Evolutionary conservation across 1,284 basidiomycete genomes (phyloP), one percentile per base, ranked within the genome.

Genomic region (Cystobasidium sp.): DNA sequence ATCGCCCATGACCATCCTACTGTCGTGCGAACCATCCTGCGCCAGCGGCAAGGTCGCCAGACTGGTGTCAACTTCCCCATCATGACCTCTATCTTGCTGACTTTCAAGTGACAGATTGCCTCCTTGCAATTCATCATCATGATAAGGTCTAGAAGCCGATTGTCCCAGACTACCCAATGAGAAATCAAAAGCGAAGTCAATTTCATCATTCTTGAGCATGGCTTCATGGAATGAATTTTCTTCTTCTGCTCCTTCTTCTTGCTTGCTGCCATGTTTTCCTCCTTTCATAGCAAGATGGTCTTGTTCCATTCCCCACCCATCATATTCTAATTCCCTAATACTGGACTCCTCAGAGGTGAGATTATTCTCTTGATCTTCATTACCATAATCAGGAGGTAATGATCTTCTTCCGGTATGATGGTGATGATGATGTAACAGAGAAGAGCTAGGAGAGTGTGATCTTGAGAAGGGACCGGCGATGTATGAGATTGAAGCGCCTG

Each of bases 101-200:
- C 31, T 31, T 31, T 51, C 47, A 4, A 44, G 18, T 7, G 56
- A 59, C n/a, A 59, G 18, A 59, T 59, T 53, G 22, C 9, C 24
- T 53, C 44, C 59, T 63, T 24, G 7, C 10, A 44, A 37, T 20
- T 41, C 31, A 18, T 39, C 16, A 3, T 47, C 18, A 16, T 31
- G 10, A 12, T 49, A 14, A 22, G 10, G 31, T 24, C 41, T 41
- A 20, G 46, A 39, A 56, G 55, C 39, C 39, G 49, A 37, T 59
- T 73, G 47, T 20, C 55, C 31, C 52, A 73, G 44, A 51, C 63
- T 73, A 22, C 62, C 63, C 24, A 73, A 43, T 20, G 70, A 73
- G 44, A 74, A 76, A 46, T 76, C 75, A 55, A 76, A 76, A 16
- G 65, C 70, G 24, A 75, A 63, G 51, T 76, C 75, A 47, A 73